Evolutionary conservation across 441 rosid species (phyloP).

Genomic region (Populus trichocarpa): DNA sequence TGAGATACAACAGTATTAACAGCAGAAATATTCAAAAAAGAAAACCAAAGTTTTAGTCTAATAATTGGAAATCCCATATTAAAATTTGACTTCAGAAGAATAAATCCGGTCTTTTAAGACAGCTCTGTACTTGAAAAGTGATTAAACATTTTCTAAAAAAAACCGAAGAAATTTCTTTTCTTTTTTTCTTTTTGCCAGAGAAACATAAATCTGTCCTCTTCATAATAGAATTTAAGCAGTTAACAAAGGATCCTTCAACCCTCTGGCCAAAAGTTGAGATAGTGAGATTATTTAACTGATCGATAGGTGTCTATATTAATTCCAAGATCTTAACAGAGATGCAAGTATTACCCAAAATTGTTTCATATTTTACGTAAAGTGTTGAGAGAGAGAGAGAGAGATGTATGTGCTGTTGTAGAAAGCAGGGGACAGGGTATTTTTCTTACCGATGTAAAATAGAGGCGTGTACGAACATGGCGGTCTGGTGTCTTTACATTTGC

Average conservation of each 20-base stretch:
- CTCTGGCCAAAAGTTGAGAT: background rate
- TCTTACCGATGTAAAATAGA: conserved; percentile 99
- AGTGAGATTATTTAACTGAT: background rate
- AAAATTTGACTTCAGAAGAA: background rate
- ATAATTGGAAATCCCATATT: background rate
- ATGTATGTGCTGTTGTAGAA: background rate
- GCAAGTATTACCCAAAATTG: background rate
- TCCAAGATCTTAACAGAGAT: background rate
- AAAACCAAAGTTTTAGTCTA: conserved; percentile 2
- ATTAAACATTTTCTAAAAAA: background rate
- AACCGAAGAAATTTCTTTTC: too few relatives aligned
- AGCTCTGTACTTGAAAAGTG: background rate
- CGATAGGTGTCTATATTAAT: background rate
- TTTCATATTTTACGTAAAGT: background rate
- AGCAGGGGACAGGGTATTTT: background rate
- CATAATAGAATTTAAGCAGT: background rate
- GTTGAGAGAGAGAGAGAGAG: background rate
- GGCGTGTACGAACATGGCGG: conserved; percentile 98
- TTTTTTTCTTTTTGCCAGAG: too few relatives aligned
- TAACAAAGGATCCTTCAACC: background rate
- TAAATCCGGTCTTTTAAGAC: background rate
- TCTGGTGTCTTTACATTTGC: conserved; percentile 99
- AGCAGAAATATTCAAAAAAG: background rate
- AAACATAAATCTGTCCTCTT: background rate
- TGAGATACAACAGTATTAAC: background rate